phyloP scores from a whole-genome alignment of 257 asterid genomes.

The Solanum megistacrolobum region DNA sequence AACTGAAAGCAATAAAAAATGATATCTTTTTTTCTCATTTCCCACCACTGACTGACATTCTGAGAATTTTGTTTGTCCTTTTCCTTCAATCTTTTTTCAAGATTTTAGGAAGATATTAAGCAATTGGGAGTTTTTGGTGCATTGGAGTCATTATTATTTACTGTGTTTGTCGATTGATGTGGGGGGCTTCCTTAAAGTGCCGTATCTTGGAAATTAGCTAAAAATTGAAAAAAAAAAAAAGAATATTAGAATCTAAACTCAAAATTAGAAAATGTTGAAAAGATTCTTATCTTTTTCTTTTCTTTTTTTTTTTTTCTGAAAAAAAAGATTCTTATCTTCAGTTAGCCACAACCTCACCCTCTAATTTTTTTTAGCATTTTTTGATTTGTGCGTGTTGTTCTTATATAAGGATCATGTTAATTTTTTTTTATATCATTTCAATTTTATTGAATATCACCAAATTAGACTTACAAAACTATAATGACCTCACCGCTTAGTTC shows the following conservation, averaged over 20 bases:
- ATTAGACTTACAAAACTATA: too few species aligned
- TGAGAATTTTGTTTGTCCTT: neutral
- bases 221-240: neutral
- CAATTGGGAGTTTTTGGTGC: neutral
- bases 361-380: neutral
- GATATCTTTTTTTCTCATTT: neutral
- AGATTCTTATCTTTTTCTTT: neutral
- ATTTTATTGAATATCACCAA: neutral
- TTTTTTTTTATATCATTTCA: neutral
- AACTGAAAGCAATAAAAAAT: neutral
- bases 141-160: neutral
- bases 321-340: neutral
- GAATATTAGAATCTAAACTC: neutral
- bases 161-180: neutral
- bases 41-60: neutral
- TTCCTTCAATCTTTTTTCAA: neutral
- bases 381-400: accelerated
- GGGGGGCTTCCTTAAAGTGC: neutral
- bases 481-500: neutral
- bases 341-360: neutral
- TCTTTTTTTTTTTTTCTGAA: too few species aligned
- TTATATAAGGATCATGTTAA: neutral
- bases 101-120: neutral
- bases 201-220: neutral
- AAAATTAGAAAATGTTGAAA: neutral